Percentiles rank a stretch among this genome's conserved stretches.
These are phyloP conservation scores for Solanum virginianum DNA, from an alignment of 257 asterid genomes.

Conservation along the genomic window DNA sequence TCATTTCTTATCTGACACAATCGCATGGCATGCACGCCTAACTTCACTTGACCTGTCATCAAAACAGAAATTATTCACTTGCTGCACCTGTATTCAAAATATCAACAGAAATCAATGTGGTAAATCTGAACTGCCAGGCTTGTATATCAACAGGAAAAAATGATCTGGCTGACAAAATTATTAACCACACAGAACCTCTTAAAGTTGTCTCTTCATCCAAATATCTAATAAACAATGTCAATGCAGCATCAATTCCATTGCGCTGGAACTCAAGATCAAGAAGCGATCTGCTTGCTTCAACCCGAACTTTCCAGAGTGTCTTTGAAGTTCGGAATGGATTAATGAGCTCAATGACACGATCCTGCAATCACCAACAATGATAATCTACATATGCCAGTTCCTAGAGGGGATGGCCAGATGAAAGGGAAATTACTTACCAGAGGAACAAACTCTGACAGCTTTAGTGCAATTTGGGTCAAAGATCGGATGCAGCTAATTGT, in stretches of 20 bases:
- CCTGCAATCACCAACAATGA: constrained; percentile 42
- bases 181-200: constrained; percentile 41
- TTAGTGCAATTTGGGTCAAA: constrained; percentile 72
- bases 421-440: constrained; percentile 46
- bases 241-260: constrained; percentile 73
- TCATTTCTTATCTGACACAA: constrained; percentile 60
- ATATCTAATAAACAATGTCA: constrained; percentile 56
- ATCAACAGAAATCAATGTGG: background rate
- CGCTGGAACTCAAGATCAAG: constrained; percentile 82
- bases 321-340: constrained; percentile 46
- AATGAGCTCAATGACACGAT: constrained; percentile 54
- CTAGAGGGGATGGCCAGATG: background rate
- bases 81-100: background rate
- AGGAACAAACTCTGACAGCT: constrained; percentile 75
- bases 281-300: constrained; percentile 82
- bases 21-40: constrained; percentile 74
- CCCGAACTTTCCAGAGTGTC: constrained; percentile 55
- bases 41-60: constrained; percentile 75
- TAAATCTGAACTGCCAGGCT: background rate
- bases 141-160: background rate
- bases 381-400: background rate
- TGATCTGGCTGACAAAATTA: background rate
- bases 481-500: constrained; percentile 76
- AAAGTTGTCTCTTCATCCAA: constrained; percentile 61
- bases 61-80: constrained; percentile 5